These are phyloP conservation scores for Raphanus hybrid DNA, from an alignment of 441 rosid genomes.

Conservation along the genomic window DNA sequence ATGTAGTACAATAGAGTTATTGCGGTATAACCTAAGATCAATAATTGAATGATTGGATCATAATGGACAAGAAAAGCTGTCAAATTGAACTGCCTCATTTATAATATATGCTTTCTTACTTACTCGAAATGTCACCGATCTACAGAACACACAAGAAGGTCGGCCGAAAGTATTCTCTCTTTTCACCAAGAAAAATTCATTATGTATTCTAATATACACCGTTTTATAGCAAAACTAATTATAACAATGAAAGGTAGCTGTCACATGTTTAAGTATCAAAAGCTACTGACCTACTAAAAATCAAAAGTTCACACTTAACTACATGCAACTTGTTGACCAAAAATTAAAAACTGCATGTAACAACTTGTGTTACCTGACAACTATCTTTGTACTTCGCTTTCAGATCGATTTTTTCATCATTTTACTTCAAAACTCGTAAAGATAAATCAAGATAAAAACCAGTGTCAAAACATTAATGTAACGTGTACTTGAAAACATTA, in stretches of 20 bases:
- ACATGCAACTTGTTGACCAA: neutral
- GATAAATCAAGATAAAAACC: neutral
- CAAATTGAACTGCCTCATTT: constrained; percentile 23
- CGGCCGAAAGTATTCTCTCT: constrained; percentile 15
- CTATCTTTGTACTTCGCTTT: neutral
- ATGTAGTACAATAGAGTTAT: constrained; percentile 20
- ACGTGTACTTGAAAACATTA: neutral
- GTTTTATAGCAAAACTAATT: neutral
- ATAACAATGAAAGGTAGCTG: constrained; percentile 16
- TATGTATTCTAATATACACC: neutral
- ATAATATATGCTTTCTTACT: constrained; percentile 16
- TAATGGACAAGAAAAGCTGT: constrained; percentile 42
- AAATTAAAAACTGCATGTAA: neutral
- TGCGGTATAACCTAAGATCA: constrained; percentile 37
- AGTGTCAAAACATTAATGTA: neutral
- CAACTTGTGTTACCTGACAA: neutral
- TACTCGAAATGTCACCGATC: constrained; percentile 17
- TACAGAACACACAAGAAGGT: constrained; percentile 10
- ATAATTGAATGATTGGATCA: constrained; percentile 40
- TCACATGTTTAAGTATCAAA: constrained; percentile 7
- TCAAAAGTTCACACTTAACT: constrained; percentile 25
- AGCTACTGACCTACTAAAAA: constrained; percentile 8
- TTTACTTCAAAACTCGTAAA: neutral
- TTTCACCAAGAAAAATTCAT: neutral
- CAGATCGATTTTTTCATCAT: neutral